These are phyloP conservation scores for Zelonia costaricensis DNA, from an alignment of 208 protist species.

Conservation along the genomic window DNA sequence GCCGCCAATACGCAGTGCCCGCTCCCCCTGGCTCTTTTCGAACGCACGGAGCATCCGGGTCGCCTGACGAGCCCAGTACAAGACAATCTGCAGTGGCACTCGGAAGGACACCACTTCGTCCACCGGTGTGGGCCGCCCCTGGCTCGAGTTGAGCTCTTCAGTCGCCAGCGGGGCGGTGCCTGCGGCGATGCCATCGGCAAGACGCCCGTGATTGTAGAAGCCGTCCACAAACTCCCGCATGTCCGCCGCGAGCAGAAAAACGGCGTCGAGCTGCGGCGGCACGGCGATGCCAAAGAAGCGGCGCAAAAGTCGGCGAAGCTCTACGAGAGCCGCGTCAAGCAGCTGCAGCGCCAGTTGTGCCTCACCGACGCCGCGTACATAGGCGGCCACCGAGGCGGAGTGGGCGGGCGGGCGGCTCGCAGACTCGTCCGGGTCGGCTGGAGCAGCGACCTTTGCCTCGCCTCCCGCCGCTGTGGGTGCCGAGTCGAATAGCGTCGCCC, in stretches of 20 bases:
- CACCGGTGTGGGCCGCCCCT: not conserved
- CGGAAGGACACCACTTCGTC: conserved; percentile 33
- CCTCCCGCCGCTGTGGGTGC: not conserved
- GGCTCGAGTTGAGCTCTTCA: not conserved
- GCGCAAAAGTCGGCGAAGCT: conserved; percentile 14
- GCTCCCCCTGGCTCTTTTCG: conserved; percentile 32
- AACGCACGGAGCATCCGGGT: conserved; percentile 26
- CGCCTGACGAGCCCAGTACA: conserved; percentile 42
- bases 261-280: conserved; percentile 35
- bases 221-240: conserved; percentile 29
- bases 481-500: conserved; percentile 21
- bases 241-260: conserved; percentile 35
- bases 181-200: not conserved
- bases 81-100: conserved; percentile 31
- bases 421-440: not conserved
- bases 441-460: not conserved
- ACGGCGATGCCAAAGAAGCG: conserved; percentile 37
- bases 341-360: conserved; percentile 17
- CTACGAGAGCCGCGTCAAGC: conserved; percentile 19
- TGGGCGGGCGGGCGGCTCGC: too few species aligned
- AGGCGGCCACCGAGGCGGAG: not conserved
- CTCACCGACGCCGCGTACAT: conserved; percentile 17
- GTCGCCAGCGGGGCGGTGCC: not conserved
- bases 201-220: conserved; percentile 11
- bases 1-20: conserved; percentile 10